Base-by-base conservation (phyloP, 1,284 basidiomycete species). In the Cryptococcus hybrid region DNA sequence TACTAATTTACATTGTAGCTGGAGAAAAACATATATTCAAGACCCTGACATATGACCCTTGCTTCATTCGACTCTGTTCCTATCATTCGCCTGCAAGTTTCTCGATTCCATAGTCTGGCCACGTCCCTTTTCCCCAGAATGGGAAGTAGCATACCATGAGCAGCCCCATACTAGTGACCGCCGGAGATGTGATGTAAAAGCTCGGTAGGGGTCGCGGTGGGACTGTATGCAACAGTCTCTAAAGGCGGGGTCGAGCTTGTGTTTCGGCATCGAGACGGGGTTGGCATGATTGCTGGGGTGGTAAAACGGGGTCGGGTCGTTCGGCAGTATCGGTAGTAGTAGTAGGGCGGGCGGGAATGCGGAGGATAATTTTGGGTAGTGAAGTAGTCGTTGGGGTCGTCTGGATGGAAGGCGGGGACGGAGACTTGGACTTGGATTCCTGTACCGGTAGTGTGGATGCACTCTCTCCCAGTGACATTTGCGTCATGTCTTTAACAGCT, bases 1-100 rank as follows among this genome's bases (percentile, higher is more conserved):
- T 30, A 45, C 45, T 39, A 43, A 63, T 34, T 5, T 40, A 45
- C 44, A 12, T 30, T 36, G 13, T 30, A 75, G 73, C 66, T 76
- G 38, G 74, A 76, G 65, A 74, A 76, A 63, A 75, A 76, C 74
- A 0, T 76, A 75, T 52, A 59, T 70, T 43, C 66, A 66, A 51
- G 70, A 74, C 59, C 67, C 66, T 3, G 60, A 71, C 18, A 47
- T 69, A 42, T 71, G 13, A 52, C 30, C 30, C 30, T 30, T 30
- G 30, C 30, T 30, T 30, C 30, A 30, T 4, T 30, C 30, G 4
- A 4, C 30, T 30, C 30, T 18, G 18, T 18, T 18, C 18, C 18
- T 4, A 30, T 4, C 3, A 30, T 30, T 30, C 30, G 30, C 30
- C 30, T 30, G 30, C 30, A 30, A 30, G 30, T 30, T 30, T 4